Conservation (phyloP, 768 basidiomycete species). For the Mycena latifolia region DNA sequence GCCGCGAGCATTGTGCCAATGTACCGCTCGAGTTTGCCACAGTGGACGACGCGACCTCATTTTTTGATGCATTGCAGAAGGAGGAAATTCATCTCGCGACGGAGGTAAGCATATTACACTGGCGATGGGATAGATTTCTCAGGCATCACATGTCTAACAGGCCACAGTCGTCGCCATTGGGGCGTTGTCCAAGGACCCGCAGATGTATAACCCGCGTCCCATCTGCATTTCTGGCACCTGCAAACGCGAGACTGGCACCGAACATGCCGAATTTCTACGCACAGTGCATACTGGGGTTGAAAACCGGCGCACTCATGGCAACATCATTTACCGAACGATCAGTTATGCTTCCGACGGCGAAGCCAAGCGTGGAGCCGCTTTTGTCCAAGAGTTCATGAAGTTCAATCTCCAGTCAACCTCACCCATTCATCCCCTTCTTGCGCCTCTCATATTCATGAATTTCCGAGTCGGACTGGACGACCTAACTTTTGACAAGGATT, state of each 20-base stretch:
- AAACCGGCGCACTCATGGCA: neutral
- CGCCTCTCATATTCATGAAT: slow-evolving; percentile 16
- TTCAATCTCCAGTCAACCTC: neutral
- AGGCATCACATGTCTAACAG: slow-evolving; percentile 5
- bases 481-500: slow-evolving; percentile 20
- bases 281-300: too few species aligned
- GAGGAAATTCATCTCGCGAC: too few species aligned
- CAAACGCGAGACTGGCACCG: slow-evolving; percentile 30
- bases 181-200: slow-evolving; percentile 24
- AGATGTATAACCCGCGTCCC: slow-evolving; percentile 25
- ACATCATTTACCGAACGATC: slow-evolving; percentile 11
- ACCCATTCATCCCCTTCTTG: slow-evolving; percentile 4
- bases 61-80: too few species aligned
- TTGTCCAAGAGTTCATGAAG: slow-evolving; percentile 11
- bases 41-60: too few species aligned
- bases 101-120: too few species aligned
- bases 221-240: slow-evolving; percentile 37
- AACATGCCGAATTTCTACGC: slow-evolving; percentile 30
- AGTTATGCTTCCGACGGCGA: slow-evolving; percentile 15
- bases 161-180: slow-evolving; percentile 34
- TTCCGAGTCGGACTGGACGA: slow-evolving; percentile 4
- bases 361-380: slow-evolving; percentile 9
- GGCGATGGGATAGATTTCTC: too few species aligned
- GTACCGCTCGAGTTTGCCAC: too few species aligned
- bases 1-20: too few species aligned